These are phyloP conservation scores for Apiospora malaysiana DNA, from an alignment of 2,329 filamentous ascomycete species.

Conservation along the genomic window DNA sequence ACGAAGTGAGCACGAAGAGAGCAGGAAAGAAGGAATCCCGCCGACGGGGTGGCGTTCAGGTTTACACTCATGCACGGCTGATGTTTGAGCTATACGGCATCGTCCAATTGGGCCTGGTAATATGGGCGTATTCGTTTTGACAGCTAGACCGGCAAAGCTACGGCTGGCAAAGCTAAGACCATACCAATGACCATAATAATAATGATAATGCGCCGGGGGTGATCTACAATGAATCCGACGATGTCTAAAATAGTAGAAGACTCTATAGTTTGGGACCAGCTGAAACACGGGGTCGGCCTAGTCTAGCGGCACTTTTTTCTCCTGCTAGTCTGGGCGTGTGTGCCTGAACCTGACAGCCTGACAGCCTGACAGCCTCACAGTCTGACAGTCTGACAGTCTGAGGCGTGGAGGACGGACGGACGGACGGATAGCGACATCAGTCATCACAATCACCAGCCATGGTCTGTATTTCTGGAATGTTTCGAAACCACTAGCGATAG, in stretches of 20 bases:
- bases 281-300: conserved; percentile 12
- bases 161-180: too few relatives aligned
- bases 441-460: too few relatives aligned
- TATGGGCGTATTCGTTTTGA: background rate
- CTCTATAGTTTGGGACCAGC: background rate
- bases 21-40: background rate
- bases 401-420: too few relatives aligned
- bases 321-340: background rate
- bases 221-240: background rate
- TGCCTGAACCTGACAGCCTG: too few relatives aligned
- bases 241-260: background rate
- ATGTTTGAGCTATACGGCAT: background rate
- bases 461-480: conserved; percentile 8
- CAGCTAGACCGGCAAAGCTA: background rate
- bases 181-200: too few relatives aligned
- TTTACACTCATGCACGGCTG: background rate
- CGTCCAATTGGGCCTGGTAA: background rate
- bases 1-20: background rate
- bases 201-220: background rate
- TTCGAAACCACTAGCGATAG: background rate
- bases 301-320: background rate
- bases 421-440: too few relatives aligned
- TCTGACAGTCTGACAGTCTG: too few relatives aligned
- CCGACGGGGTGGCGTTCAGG: background rate
- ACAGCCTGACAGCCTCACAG: too few relatives aligned